phyloP scores from a whole-genome alignment of 306 rosid genomes.

The Sophora flavescens region DNA sequence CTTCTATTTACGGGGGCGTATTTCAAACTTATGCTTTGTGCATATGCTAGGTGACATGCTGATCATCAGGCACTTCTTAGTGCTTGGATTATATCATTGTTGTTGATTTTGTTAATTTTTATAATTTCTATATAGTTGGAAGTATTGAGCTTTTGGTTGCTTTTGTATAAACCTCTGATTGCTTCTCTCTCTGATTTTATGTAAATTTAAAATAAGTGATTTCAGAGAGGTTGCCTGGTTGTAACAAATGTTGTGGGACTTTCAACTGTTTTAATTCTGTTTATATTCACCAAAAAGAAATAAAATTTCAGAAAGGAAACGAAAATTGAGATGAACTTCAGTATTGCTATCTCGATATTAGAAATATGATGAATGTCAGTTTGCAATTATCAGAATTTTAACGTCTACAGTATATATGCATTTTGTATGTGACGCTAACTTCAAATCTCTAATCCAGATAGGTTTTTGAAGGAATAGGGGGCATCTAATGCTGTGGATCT shows the following conservation, averaged over 20 bases:
- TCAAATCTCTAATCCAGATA: neutral
- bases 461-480: neutral
- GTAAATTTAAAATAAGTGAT: neutral
- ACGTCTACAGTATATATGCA: neutral
- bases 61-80: neutral
- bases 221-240: neutral
- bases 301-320: neutral
- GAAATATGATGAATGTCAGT: neutral
- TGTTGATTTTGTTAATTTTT: neutral
- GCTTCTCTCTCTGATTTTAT: neutral
- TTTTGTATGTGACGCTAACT: neutral
- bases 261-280: neutral
- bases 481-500: neutral
- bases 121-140: neutral
- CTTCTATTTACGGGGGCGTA: slow-evolving; percentile 13
- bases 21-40: neutral
- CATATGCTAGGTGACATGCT: neutral
- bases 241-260: neutral
- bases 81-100: neutral
- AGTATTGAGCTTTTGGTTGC: neutral
- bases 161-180: neutral
- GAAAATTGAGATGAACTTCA: neutral
- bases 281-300: neutral
- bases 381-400: neutral
- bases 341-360: neutral